Evolutionary conservation across 2,329 filamentous ascomycete genomes (phyloP), one percentile per base, ranked within the genome.

Genomic region (Celoporthe dispersa): DNA sequence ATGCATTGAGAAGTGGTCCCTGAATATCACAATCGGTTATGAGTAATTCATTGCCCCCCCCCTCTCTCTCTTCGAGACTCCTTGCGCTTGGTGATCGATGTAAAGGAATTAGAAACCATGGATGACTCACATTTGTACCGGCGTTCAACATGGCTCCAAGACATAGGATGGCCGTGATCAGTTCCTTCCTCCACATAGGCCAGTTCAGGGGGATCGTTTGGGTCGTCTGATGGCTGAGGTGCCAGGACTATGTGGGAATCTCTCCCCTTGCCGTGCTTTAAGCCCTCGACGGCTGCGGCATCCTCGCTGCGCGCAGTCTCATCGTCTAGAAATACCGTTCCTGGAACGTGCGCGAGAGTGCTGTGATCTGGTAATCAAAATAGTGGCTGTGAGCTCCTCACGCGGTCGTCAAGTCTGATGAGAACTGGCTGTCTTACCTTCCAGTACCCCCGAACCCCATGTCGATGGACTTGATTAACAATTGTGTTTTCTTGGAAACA

Each of bases 181-280:
- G 25, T 19, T 68, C 57, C 33, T 60, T 59, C 72, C 81, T 81
- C 70, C 78, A 76, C 59, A 77, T 72, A 33, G 80, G 79, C 83
- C 82, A 84, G 74, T 84, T 81, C 60, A 81, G 75, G 39, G n/a
- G 81, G 83, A 73, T 83, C 81, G 73, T 83, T 82, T 2, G 80
- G 81, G 16, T 80, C 82, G 28, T 78, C 77, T 22, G 81, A 82
- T 9, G 84, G 84, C 64, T 83, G 81, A 12, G 84, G 84, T 8
- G 80, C 80, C 39, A 86, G 77, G 31, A 83, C 76, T 41, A 85
- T 79, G 59, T 85, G 74, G 69, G 79, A 31, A 69, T 73, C 70
- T 74, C 73, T 76, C 76, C 74, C 73, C 55, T 71, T 73, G 35
- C 72, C 74, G 35, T 75, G 73, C 66, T 70, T 72, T 14, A 76